Evolutionary conservation across 2,329 filamentous ascomycete genomes (phyloP), one percentile per base, ranked within the genome.

Genomic region (Herpotrichia juniperi): DNA sequence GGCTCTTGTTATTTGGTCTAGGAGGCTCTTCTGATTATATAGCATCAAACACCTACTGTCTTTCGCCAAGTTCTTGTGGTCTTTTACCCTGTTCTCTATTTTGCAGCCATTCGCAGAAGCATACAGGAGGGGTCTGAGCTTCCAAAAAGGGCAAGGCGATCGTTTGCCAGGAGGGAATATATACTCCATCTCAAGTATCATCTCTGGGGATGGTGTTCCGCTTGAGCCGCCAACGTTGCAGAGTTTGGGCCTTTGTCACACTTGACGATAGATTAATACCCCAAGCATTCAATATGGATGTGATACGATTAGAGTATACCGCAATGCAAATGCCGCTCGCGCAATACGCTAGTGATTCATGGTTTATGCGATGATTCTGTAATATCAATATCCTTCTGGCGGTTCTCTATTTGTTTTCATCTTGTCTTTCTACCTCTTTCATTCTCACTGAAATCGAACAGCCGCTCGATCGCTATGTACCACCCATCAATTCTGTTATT

Each of bases 381-480:
- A n/a, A n/a, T n/a, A n/a, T n/a, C n/a, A n/a, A n/a, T n/a, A n/a
- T n/a, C 24, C 12, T 5, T 17, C 34, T 19, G 8, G 6, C 17
- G 34, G 4, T 11, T 19, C 21, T 37, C 16, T 7, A 7, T 14
- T n/a, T 19, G 8, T 19, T 7, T 37, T 37, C 6, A 17, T 19
- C 6, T 17, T 11, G 6, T 37, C 16, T 17, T 7, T 3, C n/a
- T 37, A 7, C 12, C 4, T 37, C 34, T 37, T 3, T 19, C 9
- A 19, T 37, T 37, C 17, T 6, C 26, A 7, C n/a, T n/a, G n/a
- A 25, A 24, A 16, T 19, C 16, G 34, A 16, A 42, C 25, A 17
- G 11, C 8, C 26, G 21, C 34, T 50, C 19, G 25, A 28, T 44
- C 39, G 48, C n/a, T 42, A 63, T 67, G 61, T 43, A 51, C 40